phyloP scores from a whole-genome alignment of 345 rosid species.

The Linum tenue region DNA sequence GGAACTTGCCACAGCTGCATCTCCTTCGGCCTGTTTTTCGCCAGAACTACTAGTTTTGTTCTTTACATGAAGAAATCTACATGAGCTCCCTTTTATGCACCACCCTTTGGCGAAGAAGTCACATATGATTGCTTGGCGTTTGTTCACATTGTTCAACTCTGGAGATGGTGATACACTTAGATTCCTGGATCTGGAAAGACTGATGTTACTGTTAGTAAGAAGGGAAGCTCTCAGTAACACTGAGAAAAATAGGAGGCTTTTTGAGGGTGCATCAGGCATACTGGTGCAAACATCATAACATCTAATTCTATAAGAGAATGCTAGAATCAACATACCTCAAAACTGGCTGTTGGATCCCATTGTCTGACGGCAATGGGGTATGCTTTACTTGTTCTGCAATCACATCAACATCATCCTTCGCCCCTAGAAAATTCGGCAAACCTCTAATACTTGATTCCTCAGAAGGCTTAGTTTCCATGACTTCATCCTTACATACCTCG shows the following conservation, averaged over 20 bases:
- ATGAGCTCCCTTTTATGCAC: slow-evolving; percentile 68
- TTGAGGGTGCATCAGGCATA: slow-evolving; percentile 12
- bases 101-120: slow-evolving; percentile 70
- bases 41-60: slow-evolving; percentile 18
- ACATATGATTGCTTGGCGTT: slow-evolving; percentile 47
- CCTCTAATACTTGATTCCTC: slow-evolving; percentile 11
- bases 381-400: slow-evolving; percentile 22
- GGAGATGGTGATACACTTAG: slow-evolving; percentile 31
- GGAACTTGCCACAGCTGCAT: slow-evolving; percentile 26
- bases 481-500: slow-evolving; percentile 13
- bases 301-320: slow-evolving; percentile 5
- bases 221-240: slow-evolving; percentile 12
- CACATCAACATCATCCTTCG: slow-evolving; percentile 10
- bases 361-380: slow-evolving; percentile 19
- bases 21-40: slow-evolving; percentile 21
- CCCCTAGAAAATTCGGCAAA: slow-evolving; percentile 11
- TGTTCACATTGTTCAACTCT: slow-evolving; percentile 28
- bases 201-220: slow-evolving; percentile 23
- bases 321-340: slow-evolving; percentile 43
- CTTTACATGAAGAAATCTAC: slow-evolving; percentile 69
- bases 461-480: slow-evolving; percentile 16
- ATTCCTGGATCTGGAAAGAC: slow-evolving; percentile 38
- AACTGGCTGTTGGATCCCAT: slow-evolving; percentile 20
- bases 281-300: slow-evolving; percentile 11
- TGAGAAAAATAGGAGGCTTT: slow-evolving; percentile 10